Percentiles rank a stretch among this genome's conserved stretches.
Conservation (phyloP, 2,329 filamentous ascomycete genomes). For the Penicillium oxalicum region DNA sequence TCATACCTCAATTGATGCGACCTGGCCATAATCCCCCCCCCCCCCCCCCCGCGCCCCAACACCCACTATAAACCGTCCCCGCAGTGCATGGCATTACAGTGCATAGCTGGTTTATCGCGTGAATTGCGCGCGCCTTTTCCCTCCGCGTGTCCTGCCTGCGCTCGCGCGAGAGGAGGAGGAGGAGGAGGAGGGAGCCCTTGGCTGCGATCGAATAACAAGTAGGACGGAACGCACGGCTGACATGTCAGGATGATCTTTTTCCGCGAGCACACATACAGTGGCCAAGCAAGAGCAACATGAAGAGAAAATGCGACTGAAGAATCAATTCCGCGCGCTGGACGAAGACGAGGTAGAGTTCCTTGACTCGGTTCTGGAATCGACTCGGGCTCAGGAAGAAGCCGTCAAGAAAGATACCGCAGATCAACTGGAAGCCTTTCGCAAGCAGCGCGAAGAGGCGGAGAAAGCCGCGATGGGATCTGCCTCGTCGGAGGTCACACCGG, state of each 20-base stretch:
- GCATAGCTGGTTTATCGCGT: background rate
- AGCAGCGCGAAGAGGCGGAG: slow-evolving; percentile 55
- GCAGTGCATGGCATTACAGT: too few relatives aligned
- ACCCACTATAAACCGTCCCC: background rate
- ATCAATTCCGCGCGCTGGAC: slow-evolving; percentile 48
- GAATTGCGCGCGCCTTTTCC: background rate
- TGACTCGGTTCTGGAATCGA: slow-evolving; percentile 53
- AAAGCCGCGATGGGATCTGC: slow-evolving; percentile 40
- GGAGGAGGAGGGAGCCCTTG: too few relatives aligned
- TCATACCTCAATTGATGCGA: too few relatives aligned
- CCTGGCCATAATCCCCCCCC: too few relatives aligned
- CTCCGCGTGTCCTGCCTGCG: too few relatives aligned
- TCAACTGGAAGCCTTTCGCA: slow-evolving; percentile 54
- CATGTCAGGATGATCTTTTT: slow-evolving; percentile 34
- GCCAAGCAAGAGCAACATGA: slow-evolving; percentile 50
- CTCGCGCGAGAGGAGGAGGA: too few relatives aligned
- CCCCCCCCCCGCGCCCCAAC: background rate
- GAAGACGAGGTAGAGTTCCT: slow-evolving; percentile 49
- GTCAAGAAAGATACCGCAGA: slow-evolving; percentile 55
- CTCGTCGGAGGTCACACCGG: slow-evolving; percentile 28
- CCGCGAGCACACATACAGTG: slow-evolving; percentile 20
- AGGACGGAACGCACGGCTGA: slow-evolving; percentile 25
- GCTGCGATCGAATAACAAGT: too few relatives aligned
- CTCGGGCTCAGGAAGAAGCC: slow-evolving; percentile 51
- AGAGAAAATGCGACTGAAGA: slow-evolving; percentile 45